Base-by-base conservation (phyloP, 164 flowering plant genomes). In the Sedum album region DNA sequence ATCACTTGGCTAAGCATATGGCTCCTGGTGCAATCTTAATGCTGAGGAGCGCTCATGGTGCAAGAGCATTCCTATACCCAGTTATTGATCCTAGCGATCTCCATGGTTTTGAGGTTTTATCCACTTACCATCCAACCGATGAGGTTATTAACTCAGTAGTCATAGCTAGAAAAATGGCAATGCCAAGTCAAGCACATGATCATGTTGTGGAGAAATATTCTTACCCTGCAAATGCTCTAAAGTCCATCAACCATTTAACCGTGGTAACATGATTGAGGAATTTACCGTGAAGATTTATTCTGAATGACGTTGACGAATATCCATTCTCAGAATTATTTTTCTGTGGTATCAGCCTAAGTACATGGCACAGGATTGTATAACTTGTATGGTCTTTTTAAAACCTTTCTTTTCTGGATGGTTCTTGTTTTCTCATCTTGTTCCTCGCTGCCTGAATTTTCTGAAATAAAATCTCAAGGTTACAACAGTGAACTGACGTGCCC, bases 41-140 rank as follows among this genome's bases (percentile, higher is more conserved):
- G 93, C 75, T 90, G 35, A 79, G 99, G 76, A 94, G 99, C 33
- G 96, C 99, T 0, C 96, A 88, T 70, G 97, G 99, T 1, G 93
- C 98, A 21, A 78, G 95, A n/a, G 95, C 86, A 5, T 93, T 93
- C 73, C 85, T 93, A 5, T 90, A 94, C 60, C 99, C 99, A 0
- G 84, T 90, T 17, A 76, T 91, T 21, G 91, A 91, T 60, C 82
- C 88, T 14, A 48, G 76, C 60, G 90, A 90, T 66, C 85, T 94
- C 5, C 65, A 57, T 2, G 99, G 99, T 1, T 94, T 94, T 39
- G 88, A 91, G 74, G 86, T 91, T 36, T 80, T 94, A 20, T 82
- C 89, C 0, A 84, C 85, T 5, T 85, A 73, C 67, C 97, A 94
- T 71, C 99, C 99, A 0, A 83, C 83, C 2, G 95, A 89, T 66